Base-by-base conservation (phyloP, 352 stramenopile species). In the Globisporangium cylindrosporum region DNA sequence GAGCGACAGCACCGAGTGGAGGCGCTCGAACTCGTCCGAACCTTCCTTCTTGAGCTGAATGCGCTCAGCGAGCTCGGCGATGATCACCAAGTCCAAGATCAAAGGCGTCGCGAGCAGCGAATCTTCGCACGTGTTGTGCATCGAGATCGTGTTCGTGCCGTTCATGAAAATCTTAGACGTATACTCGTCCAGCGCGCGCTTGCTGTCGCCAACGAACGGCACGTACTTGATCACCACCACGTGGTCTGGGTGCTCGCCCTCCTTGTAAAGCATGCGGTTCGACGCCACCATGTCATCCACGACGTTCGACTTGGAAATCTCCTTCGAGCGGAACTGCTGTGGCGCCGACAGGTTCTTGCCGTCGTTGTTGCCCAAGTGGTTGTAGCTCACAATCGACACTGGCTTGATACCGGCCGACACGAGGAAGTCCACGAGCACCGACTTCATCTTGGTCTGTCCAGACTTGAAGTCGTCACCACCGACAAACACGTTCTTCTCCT, bases 41-140 rank as follows among this genome's bases (percentile, higher is more conserved):
- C 89, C 94, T 48, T 98, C 89, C 80, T 97, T 98, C 74, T 97
- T 96, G 57, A 99, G 85, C 41, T 88, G 85, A 55, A 99, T 98
- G 63, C 98, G 96, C 81, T 99, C 92, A 20, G 94, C 98, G 12
- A 99, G 80, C 80, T 99, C 98, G 59, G 93, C 97, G 53, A 99
- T 88, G 54, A 99, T 94, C 24, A 99, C 93, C 36, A 99, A 85
- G 77, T 99, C 98, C 48, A 99, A 88, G 74, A 99, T 99, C 57
- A 99, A 75, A 41, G 98, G 98, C 67, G 97, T 97, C 29, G 98
- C 98, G 55, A 99, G 81, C 25, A 99, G 81, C 63, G 97, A 99
- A 78, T 99, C 98, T 76, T 99, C 98, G 82, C 98, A 99, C 65
- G 97, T 99, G 81, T 99, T 99, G 92, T 99, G 98, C 97, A 99